phyloP scores from a whole-genome alignment of 352 stramenopile genomes.

The Phytophthora quininea region DNA sequence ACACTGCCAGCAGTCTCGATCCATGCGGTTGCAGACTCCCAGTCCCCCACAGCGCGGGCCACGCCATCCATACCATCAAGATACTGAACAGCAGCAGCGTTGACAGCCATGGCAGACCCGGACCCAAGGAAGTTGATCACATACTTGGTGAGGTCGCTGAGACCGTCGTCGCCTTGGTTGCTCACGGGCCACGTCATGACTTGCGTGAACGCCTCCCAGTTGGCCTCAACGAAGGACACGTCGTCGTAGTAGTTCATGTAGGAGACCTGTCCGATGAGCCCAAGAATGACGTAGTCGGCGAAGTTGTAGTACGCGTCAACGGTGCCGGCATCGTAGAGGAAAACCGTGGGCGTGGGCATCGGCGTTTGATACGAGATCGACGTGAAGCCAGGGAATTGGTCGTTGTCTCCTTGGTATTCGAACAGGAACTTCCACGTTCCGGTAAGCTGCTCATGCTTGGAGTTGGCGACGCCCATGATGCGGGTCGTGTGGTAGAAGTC shows the following conservation, averaged over 20 bases:
- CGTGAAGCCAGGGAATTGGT: conserved; percentile 29
- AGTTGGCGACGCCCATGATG: conserved; percentile 35
- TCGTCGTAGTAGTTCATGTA: conserved; percentile 45
- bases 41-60: conserved; percentile 22
- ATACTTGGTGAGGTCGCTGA: conserved; percentile 39
- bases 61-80: conserved; percentile 32
- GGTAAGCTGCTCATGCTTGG: conserved; percentile 31
- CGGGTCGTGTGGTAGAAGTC: conserved; percentile 44
- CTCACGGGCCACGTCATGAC: conserved; percentile 22
- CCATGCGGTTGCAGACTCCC: conserved; percentile 25
- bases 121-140: conserved; percentile 29
- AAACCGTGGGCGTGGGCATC: conserved; percentile 31
- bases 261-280: conserved; percentile 29
- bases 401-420: conserved; percentile 26
- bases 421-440: conserved; percentile 39
- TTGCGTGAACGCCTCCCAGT: conserved; percentile 32
- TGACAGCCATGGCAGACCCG: conserved; percentile 32
- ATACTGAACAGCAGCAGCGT: conserved; percentile 32
- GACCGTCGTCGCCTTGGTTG: conserved; percentile 24
- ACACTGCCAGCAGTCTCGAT: conserved; percentile 14
- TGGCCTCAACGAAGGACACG: conserved; percentile 15
- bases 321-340: conserved; percentile 34
- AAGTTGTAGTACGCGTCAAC: conserved; percentile 27
- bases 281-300: conserved; percentile 40
- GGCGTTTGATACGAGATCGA: conserved; percentile 36